These are phyloP conservation scores for Mucor velutinosus DNA, from an alignment of 371 early-diverging fungal species.

Conservation along the genomic window DNA sequence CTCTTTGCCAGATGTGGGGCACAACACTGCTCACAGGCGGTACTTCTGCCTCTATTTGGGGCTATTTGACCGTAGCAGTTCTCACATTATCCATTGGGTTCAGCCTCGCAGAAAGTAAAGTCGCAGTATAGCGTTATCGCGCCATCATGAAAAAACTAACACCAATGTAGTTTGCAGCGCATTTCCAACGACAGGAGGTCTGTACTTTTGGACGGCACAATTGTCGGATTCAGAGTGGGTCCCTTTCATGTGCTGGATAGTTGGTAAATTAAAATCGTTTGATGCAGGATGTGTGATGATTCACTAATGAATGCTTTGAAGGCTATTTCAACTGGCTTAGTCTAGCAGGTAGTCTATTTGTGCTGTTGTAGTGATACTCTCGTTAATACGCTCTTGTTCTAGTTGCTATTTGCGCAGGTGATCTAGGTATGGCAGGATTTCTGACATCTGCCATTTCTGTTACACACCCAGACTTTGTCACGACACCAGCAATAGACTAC, in stretches of 20 bases:
- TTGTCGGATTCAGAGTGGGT: slow-evolving; percentile 36
- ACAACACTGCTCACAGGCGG: slow-evolving; percentile 59
- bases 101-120: slow-evolving; percentile 60
- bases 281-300: background rate
- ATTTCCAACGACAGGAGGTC: slow-evolving; percentile 33
- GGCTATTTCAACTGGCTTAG: slow-evolving; percentile 13
- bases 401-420: slow-evolving; percentile 56
- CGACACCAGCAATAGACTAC: slow-evolving; percentile 32
- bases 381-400: slow-evolving; percentile 11
- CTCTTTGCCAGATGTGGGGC: slow-evolving; percentile 22
- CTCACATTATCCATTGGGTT: slow-evolving; percentile 59
- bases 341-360: slow-evolving; percentile 12
- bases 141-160: background rate
- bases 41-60: slow-evolving; percentile 64
- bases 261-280: slow-evolving; percentile 8
- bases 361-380: background rate
- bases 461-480: slow-evolving; percentile 42
- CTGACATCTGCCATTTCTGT: slow-evolving; percentile 51
- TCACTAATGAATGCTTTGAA: slow-evolving; percentile 1
- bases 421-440: slow-evolving; percentile 58
- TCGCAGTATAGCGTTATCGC: background rate
- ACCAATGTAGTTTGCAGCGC: slow-evolving; percentile 27
- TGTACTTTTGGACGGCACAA: slow-evolving; percentile 37
- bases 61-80: slow-evolving; percentile 58
- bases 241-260: slow-evolving; percentile 43